These are phyloP conservation scores for Cymbidium sinense DNA, from an alignment of 106 monocot genomes.

Conservation along the genomic window DNA sequence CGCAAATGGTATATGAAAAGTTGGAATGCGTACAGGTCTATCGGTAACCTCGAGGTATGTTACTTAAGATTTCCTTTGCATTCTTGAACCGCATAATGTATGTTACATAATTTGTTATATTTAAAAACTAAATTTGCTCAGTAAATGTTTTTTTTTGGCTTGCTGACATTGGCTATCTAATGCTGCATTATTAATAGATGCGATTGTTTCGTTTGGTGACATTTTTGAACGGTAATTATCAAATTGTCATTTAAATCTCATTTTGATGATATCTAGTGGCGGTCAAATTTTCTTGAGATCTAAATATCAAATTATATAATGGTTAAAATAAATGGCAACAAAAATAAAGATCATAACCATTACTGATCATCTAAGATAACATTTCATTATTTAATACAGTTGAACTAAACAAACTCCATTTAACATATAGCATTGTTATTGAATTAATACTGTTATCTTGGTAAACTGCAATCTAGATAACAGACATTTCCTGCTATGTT, in stretches of 20 bases:
- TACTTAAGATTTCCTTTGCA: background rate
- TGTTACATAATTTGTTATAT: background rate
- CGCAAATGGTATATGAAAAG: conserved; percentile 97
- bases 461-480: background rate
- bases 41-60: conserved; percentile 77
- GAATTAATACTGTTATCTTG: background rate
- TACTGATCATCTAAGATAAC: background rate
- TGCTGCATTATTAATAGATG: no score
- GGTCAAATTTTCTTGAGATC: background rate
- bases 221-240: background rate
- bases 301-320: background rate
- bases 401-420: background rate
- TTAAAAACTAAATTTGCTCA: background rate
- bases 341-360: background rate
- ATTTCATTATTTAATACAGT: background rate
- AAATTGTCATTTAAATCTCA: background rate
- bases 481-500: background rate
- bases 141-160: no score
- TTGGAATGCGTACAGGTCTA: conserved; percentile 74
- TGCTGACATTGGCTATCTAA: no score
- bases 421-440: background rate
- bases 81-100: background rate
- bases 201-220: background rate
- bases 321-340: background rate
- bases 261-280: background rate